Conservation (phyloP, 164 flowering plant genomes). For the Berberis thunbergii region DNA sequence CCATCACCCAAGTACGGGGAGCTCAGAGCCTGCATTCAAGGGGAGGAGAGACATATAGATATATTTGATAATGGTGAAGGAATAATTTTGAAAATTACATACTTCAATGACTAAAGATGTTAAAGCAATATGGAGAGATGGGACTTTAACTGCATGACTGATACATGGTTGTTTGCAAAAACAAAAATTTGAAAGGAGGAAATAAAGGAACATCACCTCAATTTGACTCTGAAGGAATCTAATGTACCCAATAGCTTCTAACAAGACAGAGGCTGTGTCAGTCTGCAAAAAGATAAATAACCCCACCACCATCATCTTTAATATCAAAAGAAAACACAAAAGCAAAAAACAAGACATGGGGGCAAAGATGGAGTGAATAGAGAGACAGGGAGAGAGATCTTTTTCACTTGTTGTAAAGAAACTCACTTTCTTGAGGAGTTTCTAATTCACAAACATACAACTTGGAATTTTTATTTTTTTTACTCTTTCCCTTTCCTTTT, state of each 20-base stretch:
- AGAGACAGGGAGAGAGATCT: background rate
- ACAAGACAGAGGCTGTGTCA: constrained; percentile 96
- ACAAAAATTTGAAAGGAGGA: constrained; percentile 2
- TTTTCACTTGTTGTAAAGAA: constrained; percentile 5
- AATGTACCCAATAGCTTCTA: constrained; percentile 94
- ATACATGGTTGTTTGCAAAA: constrained; percentile 19
- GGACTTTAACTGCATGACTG: constrained; percentile 34
- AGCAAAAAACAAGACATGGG: background rate
- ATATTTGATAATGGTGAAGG: constrained; percentile 3
- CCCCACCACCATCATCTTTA: constrained; percentile 16
- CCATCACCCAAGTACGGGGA: constrained; percentile 65
- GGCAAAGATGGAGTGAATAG: background rate
- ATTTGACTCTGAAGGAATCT: constrained; percentile 95
- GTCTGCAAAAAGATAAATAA: constrained; percentile 66
- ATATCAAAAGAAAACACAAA: constrained; percentile 8
- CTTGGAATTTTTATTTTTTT: background rate
- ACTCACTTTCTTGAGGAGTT: constrained; percentile 5
- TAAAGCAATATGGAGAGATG: constrained; percentile 11
- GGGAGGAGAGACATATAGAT: constrained; percentile 5
- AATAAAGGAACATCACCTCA: constrained; percentile 56
- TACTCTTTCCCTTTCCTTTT: background rate
- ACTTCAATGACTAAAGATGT: constrained; percentile 26
- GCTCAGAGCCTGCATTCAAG: constrained; percentile 70
- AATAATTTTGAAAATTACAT: constrained; percentile 4
- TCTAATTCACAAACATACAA: constrained; percentile 1